Evolutionary conservation across 257 asterid species (phyloP).

Genomic region (Ocimum tenuiflorum): DNA sequence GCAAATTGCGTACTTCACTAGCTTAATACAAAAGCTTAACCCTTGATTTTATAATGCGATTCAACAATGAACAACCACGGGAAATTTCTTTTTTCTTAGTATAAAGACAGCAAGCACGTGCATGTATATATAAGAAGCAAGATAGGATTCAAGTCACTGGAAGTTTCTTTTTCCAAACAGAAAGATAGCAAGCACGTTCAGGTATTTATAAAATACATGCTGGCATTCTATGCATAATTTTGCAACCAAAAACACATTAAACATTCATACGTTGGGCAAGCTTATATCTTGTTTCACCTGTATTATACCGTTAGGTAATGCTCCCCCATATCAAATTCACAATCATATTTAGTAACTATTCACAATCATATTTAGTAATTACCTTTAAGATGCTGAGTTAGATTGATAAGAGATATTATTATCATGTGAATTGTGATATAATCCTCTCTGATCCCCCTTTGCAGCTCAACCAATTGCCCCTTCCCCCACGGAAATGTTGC

Average conservation of each 20-base stretch:
- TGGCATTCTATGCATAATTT: neutral
- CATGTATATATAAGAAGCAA: too few relatives aligned
- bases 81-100: too few relatives aligned
- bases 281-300: neutral
- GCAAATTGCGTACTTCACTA: too few relatives aligned
- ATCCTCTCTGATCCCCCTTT: neutral
- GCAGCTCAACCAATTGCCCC: neutral
- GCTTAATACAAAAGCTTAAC: neutral
- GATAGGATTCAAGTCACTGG: too few relatives aligned
- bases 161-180: too few relatives aligned
- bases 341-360: neutral
- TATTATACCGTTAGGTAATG: neutral
- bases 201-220: neutral
- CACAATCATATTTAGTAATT: too few relatives aligned
- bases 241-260: neutral
- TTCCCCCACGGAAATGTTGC: neutral
- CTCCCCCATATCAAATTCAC: too few relatives aligned
- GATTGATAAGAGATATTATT: too few relatives aligned
- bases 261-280: neutral
- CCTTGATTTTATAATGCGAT: neutral
- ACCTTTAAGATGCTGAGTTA: too few relatives aligned
- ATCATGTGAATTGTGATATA: neutral
- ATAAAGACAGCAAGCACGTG: neutral
- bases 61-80: neutral
- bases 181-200: too few relatives aligned